phyloP scores from a whole-genome alignment of 805 yeast species.

The Starmerella geochares region DNA sequence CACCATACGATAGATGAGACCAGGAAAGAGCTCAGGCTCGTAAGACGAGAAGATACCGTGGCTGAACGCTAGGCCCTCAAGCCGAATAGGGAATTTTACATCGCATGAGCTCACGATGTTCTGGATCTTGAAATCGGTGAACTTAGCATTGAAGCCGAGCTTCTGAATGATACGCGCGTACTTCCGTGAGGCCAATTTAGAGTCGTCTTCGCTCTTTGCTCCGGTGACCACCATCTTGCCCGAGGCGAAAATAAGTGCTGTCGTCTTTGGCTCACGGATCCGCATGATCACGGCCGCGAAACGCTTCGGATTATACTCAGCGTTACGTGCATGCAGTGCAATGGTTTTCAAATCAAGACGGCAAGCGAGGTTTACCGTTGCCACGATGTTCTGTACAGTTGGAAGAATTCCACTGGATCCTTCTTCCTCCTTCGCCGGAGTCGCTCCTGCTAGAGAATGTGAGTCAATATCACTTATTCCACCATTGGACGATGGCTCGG shows the following conservation, averaged over 20 bases:
- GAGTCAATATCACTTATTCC: conserved; percentile 4
- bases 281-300: conserved; percentile 99
- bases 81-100: conserved; percentile 92
- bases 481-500: conserved; percentile 7
- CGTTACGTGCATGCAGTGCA: conserved; percentile 97
- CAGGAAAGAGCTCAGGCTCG: conserved; percentile 97
- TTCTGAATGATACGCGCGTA: conserved; percentile 97
- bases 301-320: conserved; percentile 92
- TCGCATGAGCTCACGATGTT: conserved; percentile 98
- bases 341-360: conserved; percentile 92
- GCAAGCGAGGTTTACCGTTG: conserved; percentile 94
- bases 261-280: conserved; percentile 96
- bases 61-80: conserved; percentile 94
- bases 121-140: conserved; percentile 95
- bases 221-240: conserved; percentile 99
- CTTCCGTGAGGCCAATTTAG: conserved; percentile 94
- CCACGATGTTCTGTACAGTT: conserved; percentile 82
- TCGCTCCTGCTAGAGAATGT: conserved; percentile 4
- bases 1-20: conserved; percentile 97
- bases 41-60: conserved; percentile 98
- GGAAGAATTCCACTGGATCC: conserved; percentile 94
- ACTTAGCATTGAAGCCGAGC: conserved; percentile 94
- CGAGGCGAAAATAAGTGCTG: conserved; percentile 94
- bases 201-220: conserved; percentile 96
- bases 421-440: conserved; percentile 31